Percentiles rank a stretch among this genome's conserved stretches.
phyloP scores from a whole-genome alignment of 2,329 filamentous ascomycete species.

The Chaetomium strumarium region DNA sequence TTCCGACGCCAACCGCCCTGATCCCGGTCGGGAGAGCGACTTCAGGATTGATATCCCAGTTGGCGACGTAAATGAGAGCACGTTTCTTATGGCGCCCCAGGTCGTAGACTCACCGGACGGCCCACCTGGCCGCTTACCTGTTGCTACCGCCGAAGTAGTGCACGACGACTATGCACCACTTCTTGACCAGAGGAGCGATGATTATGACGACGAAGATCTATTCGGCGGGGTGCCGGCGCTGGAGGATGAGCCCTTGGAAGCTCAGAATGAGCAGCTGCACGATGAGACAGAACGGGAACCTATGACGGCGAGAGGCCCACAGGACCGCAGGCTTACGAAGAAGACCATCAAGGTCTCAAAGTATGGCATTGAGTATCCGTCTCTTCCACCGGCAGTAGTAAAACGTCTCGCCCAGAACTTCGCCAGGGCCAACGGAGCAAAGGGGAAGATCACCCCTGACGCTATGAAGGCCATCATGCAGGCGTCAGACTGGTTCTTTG shows the following conservation, averaged over 20 bases:
- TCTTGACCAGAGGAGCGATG: conserved; percentile 25
- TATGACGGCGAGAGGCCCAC: conserved; percentile 8
- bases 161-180: conserved; percentile 23
- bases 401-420: conserved; percentile 69
- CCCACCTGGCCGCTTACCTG: neutral
- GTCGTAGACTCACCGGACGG: conserved; percentile 21
- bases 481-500: conserved; percentile 87
- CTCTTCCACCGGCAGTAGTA: conserved; percentile 65
- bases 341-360: conserved; percentile 55
- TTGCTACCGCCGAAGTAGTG: conserved; percentile 14
- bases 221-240: conserved; percentile 8
- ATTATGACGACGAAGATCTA: conserved; percentile 18
- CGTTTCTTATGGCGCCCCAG: conserved; percentile 42
- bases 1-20: conserved; percentile 17
- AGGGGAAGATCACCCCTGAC: conserved; percentile 65
- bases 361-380: conserved; percentile 69
- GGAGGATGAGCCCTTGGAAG: conserved; percentile 13
- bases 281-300: conserved; percentile 18
- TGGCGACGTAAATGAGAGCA: conserved; percentile 42
- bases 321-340: conserved; percentile 31
- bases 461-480: conserved; percentile 69
- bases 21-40: conserved; percentile 38
- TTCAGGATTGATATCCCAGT: conserved; percentile 47
- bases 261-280: conserved; percentile 2
- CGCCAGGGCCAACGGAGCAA: conserved; percentile 59